Conservation (phyloP, 2,329 filamentous ascomycete genomes). For the Colletotrichum tropicicola region DNA sequence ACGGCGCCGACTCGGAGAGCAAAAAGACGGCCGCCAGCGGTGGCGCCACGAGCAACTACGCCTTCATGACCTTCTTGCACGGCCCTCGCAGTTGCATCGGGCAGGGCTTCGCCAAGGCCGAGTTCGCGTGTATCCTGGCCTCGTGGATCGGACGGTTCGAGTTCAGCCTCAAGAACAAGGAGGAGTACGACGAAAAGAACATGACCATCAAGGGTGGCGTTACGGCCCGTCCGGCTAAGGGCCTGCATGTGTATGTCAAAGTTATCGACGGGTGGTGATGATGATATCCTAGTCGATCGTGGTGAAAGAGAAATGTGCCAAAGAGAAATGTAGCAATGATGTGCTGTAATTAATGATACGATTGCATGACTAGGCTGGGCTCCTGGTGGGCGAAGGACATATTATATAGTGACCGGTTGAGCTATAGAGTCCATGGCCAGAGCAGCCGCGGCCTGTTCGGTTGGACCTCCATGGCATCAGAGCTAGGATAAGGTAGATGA, state of each 20-base stretch:
- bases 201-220: conserved; percentile 74
- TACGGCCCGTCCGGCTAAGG: conserved; percentile 77
- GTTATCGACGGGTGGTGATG: conserved; percentile 48
- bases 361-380: not conserved
- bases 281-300: not conserved
- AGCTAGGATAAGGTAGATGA: not conserved
- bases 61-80: conserved; percentile 84
- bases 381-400: not conserved
- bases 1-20: conserved; percentile 42
- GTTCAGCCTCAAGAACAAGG: conserved; percentile 64
- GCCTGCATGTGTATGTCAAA: conserved; percentile 74
- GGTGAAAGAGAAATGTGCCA: not conserved
- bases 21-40: conserved; percentile 65
- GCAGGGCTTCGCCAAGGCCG: conserved; percentile 79
- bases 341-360: not conserved
- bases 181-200: conserved; percentile 72
- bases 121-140: conserved; percentile 86
- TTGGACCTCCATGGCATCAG: not conserved
- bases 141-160: conserved; percentile 80
- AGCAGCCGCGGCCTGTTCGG: not conserved
- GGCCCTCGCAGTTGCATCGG: conserved; percentile 90
- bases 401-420: not conserved
- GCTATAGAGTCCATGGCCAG: not conserved
- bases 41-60: conserved; percentile 79
- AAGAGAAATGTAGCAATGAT: not conserved